Conservation (phyloP, 768 basidiomycete genomes). For the Daedaleopsis sinensis region DNA sequence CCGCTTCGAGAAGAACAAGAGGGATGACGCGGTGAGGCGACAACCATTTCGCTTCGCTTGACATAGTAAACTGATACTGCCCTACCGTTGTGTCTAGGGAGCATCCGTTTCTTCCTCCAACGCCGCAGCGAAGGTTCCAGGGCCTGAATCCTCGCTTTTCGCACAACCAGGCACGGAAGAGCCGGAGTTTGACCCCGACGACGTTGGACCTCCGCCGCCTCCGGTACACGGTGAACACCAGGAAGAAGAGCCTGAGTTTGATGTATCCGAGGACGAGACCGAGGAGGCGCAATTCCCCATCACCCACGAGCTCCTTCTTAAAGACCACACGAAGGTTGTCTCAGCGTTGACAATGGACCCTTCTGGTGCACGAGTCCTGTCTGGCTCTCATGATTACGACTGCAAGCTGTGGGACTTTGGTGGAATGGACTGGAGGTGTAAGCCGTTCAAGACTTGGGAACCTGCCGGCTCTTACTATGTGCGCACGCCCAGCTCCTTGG, state of each 20-base stretch:
- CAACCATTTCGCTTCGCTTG: neutral
- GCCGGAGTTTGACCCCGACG: constrained; percentile 31
- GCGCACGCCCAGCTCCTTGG: constrained; percentile 19
- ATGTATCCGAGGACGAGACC: constrained; percentile 49
- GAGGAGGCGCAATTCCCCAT: constrained; percentile 74
- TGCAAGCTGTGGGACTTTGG: constrained; percentile 99
- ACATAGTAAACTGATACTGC: neutral
- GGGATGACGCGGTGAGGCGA: constrained; percentile 42
- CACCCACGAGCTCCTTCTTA: constrained; percentile 88
- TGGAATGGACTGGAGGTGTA: constrained; percentile 89
- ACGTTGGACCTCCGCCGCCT: constrained; percentile 28
- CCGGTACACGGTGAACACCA: constrained; percentile 1
- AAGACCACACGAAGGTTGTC: constrained; percentile 95
- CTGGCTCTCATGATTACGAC: constrained; percentile 97
- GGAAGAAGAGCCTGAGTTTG: constrained; percentile 36
- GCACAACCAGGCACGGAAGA: constrained; percentile 20
- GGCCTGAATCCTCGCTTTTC: neutral
- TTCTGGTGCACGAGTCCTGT: constrained; percentile 87
- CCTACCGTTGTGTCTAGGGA: neutral
- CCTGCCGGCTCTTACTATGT: constrained; percentile 93
- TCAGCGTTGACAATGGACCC: constrained; percentile 92
- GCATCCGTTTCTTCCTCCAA: constrained; percentile 2
- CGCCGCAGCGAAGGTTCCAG: neutral
- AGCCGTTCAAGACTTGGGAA: constrained; percentile 97
- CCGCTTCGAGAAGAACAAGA: constrained; percentile 79